Base-by-base conservation (phyloP, 352 stramenopile species). In the Globisporangium barbulae region DNA sequence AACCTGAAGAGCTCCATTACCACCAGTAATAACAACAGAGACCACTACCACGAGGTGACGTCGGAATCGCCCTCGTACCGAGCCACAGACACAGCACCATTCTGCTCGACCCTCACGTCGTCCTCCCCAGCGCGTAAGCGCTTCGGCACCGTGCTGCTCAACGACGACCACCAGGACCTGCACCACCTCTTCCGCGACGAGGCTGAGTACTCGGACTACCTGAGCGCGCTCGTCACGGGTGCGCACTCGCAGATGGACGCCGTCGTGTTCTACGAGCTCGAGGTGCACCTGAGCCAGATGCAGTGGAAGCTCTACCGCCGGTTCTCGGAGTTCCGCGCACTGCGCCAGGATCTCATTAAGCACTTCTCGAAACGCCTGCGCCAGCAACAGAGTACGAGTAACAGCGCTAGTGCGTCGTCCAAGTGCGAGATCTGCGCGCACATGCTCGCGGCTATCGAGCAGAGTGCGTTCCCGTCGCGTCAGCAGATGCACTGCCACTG, bases 171-270 rank as follows among this genome's bases (percentile, higher is more conserved):
- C 25, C 66, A 79, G 3, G 70, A 85, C 13, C 69, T 90, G 2
- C 70, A 72, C 12, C 62, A 72, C 17, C 61, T 90, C 10, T 88
- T 91, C 57, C 81, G 79, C 2, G 81, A 91, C 42, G 79, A 92
- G 59, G 82, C 84, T 25, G 84, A 93, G 67, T 93, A 93, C 68
- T 93, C 84, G 37, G 84, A 93, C 59, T 91, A 93, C 70, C 62
- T 93, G 53, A 71, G 68, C 7, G 75, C 77, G 33, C 47, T 65
- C 8, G 42, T 89, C 45, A 87, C 76, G 0, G 71, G 77, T 4
- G 59, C 75, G 5, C 83, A 90, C 60, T 56, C 72, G 13, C 71
- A 89, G 48, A 66, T 76, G 30, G 75, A 91, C 50, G 69, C 73
- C 12, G 75, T 90, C 19, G 77, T 91, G 13, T 88, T 81, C 47